Conservation (phyloP, 768 basidiomycete genomes). For the Suillus weaverae region DNA sequence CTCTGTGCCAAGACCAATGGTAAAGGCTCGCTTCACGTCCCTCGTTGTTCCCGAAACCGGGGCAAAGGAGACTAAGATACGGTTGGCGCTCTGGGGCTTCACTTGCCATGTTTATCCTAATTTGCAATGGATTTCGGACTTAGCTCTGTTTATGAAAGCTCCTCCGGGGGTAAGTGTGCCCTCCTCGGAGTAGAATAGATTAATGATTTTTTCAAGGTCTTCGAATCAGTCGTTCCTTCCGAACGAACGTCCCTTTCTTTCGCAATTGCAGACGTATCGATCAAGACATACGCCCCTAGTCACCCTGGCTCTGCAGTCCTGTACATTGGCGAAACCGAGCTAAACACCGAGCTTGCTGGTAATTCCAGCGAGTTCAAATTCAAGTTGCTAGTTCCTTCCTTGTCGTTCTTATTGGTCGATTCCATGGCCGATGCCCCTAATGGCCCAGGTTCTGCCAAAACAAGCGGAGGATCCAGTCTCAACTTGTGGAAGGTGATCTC, state of each 20-base stretch:
- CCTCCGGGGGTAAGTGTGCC: slow-evolving; percentile 77
- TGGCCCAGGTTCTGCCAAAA: slow-evolving; percentile 19
- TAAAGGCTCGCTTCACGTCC: slow-evolving; percentile 71
- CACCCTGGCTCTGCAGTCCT: slow-evolving; percentile 67
- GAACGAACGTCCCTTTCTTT: slow-evolving; percentile 78
- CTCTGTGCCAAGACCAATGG: slow-evolving; percentile 45
- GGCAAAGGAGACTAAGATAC: slow-evolving; percentile 79
- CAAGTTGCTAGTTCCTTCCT: slow-evolving; percentile 44
- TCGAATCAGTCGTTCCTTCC: slow-evolving; percentile 89
- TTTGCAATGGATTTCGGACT: slow-evolving; percentile 58
- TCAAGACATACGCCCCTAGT: slow-evolving; percentile 56
- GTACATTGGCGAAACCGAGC: slow-evolving; percentile 63
- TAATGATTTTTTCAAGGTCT: slow-evolving; percentile 52
- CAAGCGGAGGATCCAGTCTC: slow-evolving; percentile 34
- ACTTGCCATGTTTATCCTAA: slow-evolving; percentile 65
- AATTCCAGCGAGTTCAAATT: slow-evolving; percentile 58
- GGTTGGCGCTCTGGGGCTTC: slow-evolving; percentile 61
- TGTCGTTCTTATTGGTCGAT: slow-evolving; percentile 57
- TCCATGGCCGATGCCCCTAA: slow-evolving; percentile 40
- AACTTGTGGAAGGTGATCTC: slow-evolving; percentile 67
- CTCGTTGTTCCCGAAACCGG: slow-evolving; percentile 55
- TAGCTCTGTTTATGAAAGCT: slow-evolving; percentile 68
- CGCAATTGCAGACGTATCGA: slow-evolving; percentile 62
- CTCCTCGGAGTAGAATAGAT: slow-evolving; percentile 2
- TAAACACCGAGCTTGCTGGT: slow-evolving; percentile 73